Evolutionary conservation across 1,284 basidiomycete genomes (phyloP).

Genomic region (Bjerkandera adusta): DNA sequence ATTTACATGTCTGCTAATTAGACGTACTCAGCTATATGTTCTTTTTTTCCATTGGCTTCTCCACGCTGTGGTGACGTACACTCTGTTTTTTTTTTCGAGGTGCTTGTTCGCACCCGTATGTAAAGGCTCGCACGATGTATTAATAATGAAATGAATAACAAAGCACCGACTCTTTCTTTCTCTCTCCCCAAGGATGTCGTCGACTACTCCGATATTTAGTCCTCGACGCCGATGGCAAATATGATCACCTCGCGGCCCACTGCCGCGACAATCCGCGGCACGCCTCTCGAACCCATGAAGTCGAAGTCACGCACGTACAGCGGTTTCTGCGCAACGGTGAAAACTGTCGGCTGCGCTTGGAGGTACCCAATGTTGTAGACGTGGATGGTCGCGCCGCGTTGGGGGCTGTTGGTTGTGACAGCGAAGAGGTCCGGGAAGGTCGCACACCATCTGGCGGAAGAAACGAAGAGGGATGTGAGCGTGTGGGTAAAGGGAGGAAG

Average conservation of each 20-base stretch:
- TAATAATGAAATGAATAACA: no score
- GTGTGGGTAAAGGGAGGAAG: constrained; percentile 9
- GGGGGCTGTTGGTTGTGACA: constrained; percentile 56
- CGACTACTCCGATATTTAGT: no score
- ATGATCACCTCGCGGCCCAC: constrained; percentile 52
- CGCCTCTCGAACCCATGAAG: constrained; percentile 57
- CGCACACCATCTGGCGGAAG: constrained; percentile 64
- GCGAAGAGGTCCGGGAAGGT: constrained; percentile 74
- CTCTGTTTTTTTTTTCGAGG: background rate
- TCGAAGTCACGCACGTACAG: constrained; percentile 72
- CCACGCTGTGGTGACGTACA: no score
- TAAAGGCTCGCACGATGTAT: no score
- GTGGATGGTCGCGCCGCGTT: constrained; percentile 63
- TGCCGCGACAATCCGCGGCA: constrained; percentile 64
- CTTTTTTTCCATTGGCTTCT: background rate
- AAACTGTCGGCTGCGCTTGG: constrained; percentile 58
- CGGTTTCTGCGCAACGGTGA: constrained; percentile 57
- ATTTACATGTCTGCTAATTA: constrained; percentile 1
- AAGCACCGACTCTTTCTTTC: no score
- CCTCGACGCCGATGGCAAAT: constrained; percentile 36
- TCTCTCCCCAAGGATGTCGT: no score
- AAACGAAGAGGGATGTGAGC: constrained; percentile 12
- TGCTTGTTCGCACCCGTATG: background rate
- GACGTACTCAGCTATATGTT: constrained; percentile 4
- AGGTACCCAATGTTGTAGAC: constrained; percentile 64